Evolutionary conservation across 371 early-diverging fungal genomes (phyloP), one percentile per base, ranked within the genome.

Genomic region (Circinella umbellata): DNA sequence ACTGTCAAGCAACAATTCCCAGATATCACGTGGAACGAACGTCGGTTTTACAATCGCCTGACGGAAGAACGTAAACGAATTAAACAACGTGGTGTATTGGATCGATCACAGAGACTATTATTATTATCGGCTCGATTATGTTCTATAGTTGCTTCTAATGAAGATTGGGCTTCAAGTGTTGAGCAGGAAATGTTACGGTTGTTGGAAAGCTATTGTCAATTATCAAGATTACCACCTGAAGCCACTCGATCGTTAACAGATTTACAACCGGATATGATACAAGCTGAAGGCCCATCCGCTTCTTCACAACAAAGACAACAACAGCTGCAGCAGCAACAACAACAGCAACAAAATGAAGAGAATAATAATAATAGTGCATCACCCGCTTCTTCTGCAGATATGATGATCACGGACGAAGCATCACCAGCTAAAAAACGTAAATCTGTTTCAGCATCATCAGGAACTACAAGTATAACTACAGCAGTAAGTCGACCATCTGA

Each of bases 1-100:
- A 70, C 82, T 9, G 87, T 90, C 74, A 86, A 81, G 71, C 69
- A 73, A 18, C 86, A 84, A 34, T 89, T 89, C 69, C 86, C 89
- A 7, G 81, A 84, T 38, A 77, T 86, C 48, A 71, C 78, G 15
- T 89, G 89, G 88, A 85, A 89, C 53, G 88, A 89, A 64, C 81
- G 88, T 53, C 80, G 84, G 13, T 88, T 89, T 72, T 84, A 85
- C 62, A 88, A 87, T 71, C 77, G 86, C 17, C 67, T 88, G 61
- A 80, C 80, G 8, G 86, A 84, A 57, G 88, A 87, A 61, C 78
- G 88, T 36, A 87, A 85, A 63, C 80, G 84, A 36, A 80, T 82
- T 20, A 69, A 75, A 46, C 76, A 85, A 39, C 73, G 85, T 11
- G 80, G 80, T 39, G 78, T 82, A 0, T 78, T 81, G 36, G 80